Base-by-base conservation (phyloP, 1,284 basidiomycete species). In the Rhodotorula sp. region DNA sequence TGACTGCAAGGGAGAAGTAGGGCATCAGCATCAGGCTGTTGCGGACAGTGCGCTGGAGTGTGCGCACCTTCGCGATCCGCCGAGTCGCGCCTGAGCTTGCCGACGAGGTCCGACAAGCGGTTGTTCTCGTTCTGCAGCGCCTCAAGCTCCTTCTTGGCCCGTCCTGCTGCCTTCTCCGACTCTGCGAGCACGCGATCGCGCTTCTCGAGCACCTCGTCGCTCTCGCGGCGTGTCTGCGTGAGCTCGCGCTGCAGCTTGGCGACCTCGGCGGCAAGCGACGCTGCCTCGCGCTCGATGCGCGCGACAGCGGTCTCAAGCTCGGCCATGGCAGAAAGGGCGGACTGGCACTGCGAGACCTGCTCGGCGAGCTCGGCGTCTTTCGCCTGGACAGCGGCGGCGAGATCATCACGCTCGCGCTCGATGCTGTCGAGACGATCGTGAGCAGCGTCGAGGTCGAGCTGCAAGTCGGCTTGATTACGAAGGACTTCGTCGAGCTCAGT, bases 31-130 rank as follows among this genome's bases (percentile, higher is more conserved):
- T 19, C 16, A 3, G 2, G 44, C 12, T 7, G 10, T n/a, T 12
- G 9, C 13, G 27, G 45, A 42, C 2, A 64, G 23, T 34, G 44
- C n/a, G 34, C 42, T 4, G 41, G 17, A n/a, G 23, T 19, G 4
- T 44, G 61, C 68, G 49, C 53, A 73, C 74, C 70, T 25, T 76
- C 74, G 13, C 74, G 67, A 54, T 74, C 72, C 9, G 68, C 70
- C 34, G 72, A 72, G 10, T 70, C 69, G n/a, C 67, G 46, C 48
- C 70, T 53, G 60, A 76, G 67, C 64, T 62, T 66, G 25, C 49
- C 64, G 23, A 70, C 72, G 16, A 70, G 27, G 21, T 54, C 64
- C 17, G 52, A 48, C 4, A 61, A 50, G 17, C 62, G 66, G 34
- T 67, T 61, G 49, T 59, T 63, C 61, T 76, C 72, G 16, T 50